Conservation (phyloP, 345 rosid genomes). For the Geranium rotundifolium region DNA sequence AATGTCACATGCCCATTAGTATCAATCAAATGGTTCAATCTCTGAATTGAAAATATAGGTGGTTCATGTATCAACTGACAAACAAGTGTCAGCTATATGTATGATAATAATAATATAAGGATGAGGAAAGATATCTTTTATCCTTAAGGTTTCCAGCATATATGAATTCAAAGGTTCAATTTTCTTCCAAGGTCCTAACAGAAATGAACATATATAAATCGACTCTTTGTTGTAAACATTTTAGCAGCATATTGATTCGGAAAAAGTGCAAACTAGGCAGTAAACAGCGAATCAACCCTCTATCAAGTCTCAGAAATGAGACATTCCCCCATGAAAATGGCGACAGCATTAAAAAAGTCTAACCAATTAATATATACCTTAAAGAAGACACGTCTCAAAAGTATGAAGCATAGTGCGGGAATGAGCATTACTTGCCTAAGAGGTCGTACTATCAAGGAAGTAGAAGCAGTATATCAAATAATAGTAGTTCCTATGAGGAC, state of each 20-base stretch:
- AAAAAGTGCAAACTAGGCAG: too few relatives aligned
- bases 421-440: conserved; percentile 45
- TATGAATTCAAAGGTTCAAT: neutral
- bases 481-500: conserved; percentile 88
- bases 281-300: too few relatives aligned
- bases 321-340: too few relatives aligned
- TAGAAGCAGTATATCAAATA: conserved; percentile 52
- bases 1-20: neutral
- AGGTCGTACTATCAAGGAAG: conserved; percentile 39
- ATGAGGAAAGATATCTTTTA: too few relatives aligned
- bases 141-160: too few relatives aligned
- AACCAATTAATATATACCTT: too few relatives aligned
- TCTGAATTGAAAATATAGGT: neutral
- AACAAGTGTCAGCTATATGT: neutral
- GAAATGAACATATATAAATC: neutral
- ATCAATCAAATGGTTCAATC: neutral
- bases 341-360: too few relatives aligned
- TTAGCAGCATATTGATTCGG: neutral
- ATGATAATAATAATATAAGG: too few relatives aligned
- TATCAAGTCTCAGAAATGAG: too few relatives aligned
- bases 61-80: neutral
- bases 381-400: too few relatives aligned
- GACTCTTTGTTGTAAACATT: neutral
- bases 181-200: neutral
- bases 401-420: neutral